Evolutionary conservation across 805 yeast genomes (phyloP), one percentile per base, ranked within the genome.

Genomic region (Zygosaccharomyces lentus): DNA sequence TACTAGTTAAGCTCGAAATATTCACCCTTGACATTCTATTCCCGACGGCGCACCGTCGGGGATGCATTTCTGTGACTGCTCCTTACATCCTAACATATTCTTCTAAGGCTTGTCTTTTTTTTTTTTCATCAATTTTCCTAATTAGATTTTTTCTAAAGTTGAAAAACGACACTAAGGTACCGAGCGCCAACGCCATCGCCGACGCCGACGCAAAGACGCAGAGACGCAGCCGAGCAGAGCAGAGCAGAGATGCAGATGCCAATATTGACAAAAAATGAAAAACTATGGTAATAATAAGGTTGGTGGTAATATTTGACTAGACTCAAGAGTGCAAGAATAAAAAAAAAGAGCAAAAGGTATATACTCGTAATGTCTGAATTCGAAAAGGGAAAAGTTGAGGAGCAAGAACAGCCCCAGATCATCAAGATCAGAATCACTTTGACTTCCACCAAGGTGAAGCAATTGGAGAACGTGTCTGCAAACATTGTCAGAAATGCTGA

Each of bases 391-490:
- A 87, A 87, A 74, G 88, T 80, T 74, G 79, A 74, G 67, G 87
- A 82, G 74, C 88, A 79, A 74, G 82, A 78, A 70, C 84, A 81
- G 73, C 82, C 80, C 71, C 82, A 80, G 72, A 77, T 87, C 81
- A 87, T 84, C 84, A 91, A 90, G 86, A 90, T 93, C 80, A 90
- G 98, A 84, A 90, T 93, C 78, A 89, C 97, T 73, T 82, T 93
- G 81, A 89, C 95, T 72, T 93, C 99, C 65, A 88, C 96, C 82
- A 89, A 91, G 81, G 96, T 93, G 70, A 87, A 89, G 84, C 93
- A 87, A 77, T 82, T 93, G 73, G 99, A 93, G 82, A 86, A 84
- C 75, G 97, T 93, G 67, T 88, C 95, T 67, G 79, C 83, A 68
- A 85, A 82, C 85, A 86, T 91, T 70, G 79, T 90, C 76, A 74